Evolutionary conservation across 2,329 filamentous ascomycete species (phyloP), one percentile per base, ranked within the genome.

Genomic region (Pseudocercospora macadamiae): DNA sequence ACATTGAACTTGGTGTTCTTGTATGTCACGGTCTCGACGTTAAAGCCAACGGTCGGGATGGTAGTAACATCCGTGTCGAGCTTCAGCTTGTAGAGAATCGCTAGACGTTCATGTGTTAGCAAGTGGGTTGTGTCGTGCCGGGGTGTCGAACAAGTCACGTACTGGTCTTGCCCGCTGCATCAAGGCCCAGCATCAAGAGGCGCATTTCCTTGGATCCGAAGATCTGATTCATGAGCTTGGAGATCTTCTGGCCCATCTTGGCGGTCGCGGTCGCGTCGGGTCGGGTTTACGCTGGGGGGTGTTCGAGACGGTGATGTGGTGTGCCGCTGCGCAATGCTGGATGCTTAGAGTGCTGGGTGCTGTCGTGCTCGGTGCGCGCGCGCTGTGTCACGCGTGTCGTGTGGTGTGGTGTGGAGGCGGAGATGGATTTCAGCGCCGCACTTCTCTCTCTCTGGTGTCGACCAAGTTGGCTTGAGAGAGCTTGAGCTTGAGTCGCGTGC

Each of bases 1-100:
- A 97, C 93, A 72, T 96, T 97, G 83, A 97, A 97, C 80, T 97
- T 96, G 79, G 97, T 93, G 77, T 97, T 97, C 85, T 97, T 97
- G 83, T 96, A 97, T 68, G 93, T 96, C 71, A 97, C 93, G 3
- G 92, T 96, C 83, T 97, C 93, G 77, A 97, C 95, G 84, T 97
- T 97, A 85, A 97, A 97, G 69, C 93, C 80, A 75, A 97, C 96
- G 75, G 95, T 99, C 70, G 95, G 95, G 75, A 99, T 99, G 70
- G 95, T 99, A 76, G 95, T 97, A 78, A 97, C 95, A 77, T 96
- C 95, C 85, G 97, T 90, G 82, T 95, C 93, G 75, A 99, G 90
- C 87, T 99, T 99, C 79, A 99, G 88, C 87, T 99, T 99, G 85
- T 99, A 99, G 71, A 99, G 88, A 76, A 99, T 99, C 73, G 95